Conservation (phyloP, 345 rosid species). For the Kernera saxatilis region DNA sequence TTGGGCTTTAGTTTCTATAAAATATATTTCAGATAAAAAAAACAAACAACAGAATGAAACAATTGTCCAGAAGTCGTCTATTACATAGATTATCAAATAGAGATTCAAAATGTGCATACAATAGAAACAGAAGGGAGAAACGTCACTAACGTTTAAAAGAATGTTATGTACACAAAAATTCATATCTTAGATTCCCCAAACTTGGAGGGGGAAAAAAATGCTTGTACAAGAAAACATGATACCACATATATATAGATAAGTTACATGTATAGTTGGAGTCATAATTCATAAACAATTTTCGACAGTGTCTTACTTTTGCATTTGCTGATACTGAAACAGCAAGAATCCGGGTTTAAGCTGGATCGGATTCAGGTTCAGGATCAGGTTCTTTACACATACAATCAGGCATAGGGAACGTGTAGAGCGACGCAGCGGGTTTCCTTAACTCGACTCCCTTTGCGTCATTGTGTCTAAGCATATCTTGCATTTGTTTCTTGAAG, state of each 20-base stretch:
- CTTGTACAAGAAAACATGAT: neutral
- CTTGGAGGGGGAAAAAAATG: neutral
- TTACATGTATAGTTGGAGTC: constrained; percentile 23
- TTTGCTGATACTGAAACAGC: neutral
- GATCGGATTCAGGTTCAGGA: neutral
- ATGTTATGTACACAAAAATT: constrained; percentile 24
- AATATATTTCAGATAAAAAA: too few species aligned
- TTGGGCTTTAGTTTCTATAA: too few species aligned
- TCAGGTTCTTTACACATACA: constrained; percentile 76
- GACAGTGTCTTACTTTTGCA: constrained; percentile 16
- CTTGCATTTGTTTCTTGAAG: constrained; percentile 75
- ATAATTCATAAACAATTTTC: constrained; percentile 3
- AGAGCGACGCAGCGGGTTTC: constrained; percentile 66
- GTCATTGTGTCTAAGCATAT: constrained; percentile 71
- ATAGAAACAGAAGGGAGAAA: neutral
- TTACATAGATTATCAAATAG: neutral
- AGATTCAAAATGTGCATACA: neutral
- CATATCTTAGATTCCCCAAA: constrained; percentile 7
- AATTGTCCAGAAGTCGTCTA: neutral
- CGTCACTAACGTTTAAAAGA: neutral
- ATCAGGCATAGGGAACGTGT: constrained; percentile 94
- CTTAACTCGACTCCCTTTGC: constrained; percentile 63
- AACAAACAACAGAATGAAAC: neutral
- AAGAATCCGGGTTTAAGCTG: neutral
- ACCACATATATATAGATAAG: constrained; percentile 22